phyloP scores from a whole-genome alignment of 2,329 filamentous ascomycete species.

The Teratosphaeria viscida region DNA sequence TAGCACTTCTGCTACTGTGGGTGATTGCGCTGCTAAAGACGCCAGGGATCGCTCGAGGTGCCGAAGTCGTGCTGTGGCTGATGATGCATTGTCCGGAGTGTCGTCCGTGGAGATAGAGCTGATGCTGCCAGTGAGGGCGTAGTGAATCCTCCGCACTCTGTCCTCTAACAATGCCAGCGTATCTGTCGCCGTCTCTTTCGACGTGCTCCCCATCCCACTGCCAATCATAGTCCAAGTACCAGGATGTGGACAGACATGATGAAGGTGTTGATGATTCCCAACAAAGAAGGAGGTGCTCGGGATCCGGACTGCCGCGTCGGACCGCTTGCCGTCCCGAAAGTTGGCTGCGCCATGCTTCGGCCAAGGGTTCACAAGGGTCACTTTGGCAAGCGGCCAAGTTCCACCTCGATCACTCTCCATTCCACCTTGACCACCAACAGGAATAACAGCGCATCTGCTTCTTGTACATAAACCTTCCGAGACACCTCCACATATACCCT shows the following conservation, averaged over 20 bases:
- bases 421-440: no score
- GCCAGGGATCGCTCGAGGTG: conserved; percentile 22
- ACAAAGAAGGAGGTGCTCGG: not conserved
- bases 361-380: not conserved
- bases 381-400: not conserved
- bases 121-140: conserved; percentile 28
- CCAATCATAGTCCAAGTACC: not conserved
- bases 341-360: not conserved
- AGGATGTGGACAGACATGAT: not conserved
- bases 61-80: conserved; percentile 11
- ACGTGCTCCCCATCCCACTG: not conserved
- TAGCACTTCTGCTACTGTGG: conserved; percentile 30
- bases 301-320: not conserved
- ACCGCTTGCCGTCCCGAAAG: not conserved
- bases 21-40: conserved; percentile 30
- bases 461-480: not conserved
- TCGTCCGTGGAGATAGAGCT: conserved; percentile 2
- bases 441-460: not conserved
- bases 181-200: conserved; percentile 7
- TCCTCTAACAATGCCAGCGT: conserved; percentile 36
- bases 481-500: no score
- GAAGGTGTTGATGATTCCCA: not conserved
- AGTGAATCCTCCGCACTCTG: conserved; percentile 34
- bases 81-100: conserved; percentile 2
- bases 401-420: no score